Base-by-base conservation (phyloP, 2,329 filamentous ascomycete species). In the Nemania sp. region DNA sequence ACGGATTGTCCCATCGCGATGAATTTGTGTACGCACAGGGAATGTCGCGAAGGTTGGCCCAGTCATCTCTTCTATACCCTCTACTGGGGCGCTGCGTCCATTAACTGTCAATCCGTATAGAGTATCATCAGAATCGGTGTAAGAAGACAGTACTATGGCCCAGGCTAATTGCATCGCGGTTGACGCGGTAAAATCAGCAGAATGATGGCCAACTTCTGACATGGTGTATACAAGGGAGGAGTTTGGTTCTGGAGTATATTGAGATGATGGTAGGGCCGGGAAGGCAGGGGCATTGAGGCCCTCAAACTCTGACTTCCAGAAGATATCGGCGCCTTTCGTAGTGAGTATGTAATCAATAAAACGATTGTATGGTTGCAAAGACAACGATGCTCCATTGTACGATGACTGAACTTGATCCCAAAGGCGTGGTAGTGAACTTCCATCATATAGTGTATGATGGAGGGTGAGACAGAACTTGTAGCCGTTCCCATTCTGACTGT, bases 41-140 rank as follows among this genome's bases (percentile, higher is more conserved):
- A 54, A 50, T 6, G 52, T 55, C 1, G 52, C 47, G 8, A 55
- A 48, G 3, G 52, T 55, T 11, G 52, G 52, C 1, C 52, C 52
- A 1, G 43, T 48, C 1, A 55, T 34, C 2, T 51, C 19, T 36
- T 50, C 48, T 15, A 55, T 51, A 2, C 43, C 43, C 6, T 30
- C 17, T 4, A 55, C 28, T 2, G 47, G 47, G 12, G 41, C 6
- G 15, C 19, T 40, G 2, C 47, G 6, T 3, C 52, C 52, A n/a
- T n/a, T 39, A n/a, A 51, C 37, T 3, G 43, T 48, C n/a, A 48
- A 1, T 9, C 52, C 52, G 23, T 39, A 19, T 11, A 50, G 1
- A 3, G 51, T 12, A 15, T 55, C 52, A 17, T 51, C 37, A 9
- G 42, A 43, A 24, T 51, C 30, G 5, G 52, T 51, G 26, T 55